Conservation (phyloP, 2,329 filamentous ascomycete genomes). For the Aspergillus oerlinghausenensis region DNA sequence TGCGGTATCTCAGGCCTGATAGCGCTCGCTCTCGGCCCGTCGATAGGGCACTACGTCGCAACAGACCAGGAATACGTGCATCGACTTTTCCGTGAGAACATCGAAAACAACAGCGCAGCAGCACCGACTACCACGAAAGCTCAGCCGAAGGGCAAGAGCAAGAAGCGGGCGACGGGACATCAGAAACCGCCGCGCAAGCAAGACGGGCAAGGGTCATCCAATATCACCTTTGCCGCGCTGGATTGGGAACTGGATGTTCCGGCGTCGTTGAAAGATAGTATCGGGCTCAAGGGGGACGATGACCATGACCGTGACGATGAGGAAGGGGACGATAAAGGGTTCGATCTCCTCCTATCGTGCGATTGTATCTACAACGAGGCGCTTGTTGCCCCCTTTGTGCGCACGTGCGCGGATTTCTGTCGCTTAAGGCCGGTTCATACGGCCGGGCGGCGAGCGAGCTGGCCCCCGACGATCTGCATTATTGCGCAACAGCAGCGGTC, state of each 20-base stretch:
- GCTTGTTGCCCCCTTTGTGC: slow-evolving; percentile 75
- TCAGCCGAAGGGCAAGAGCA: slow-evolving; percentile 1
- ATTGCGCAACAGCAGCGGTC: slow-evolving; percentile 86
- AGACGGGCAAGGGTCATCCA: slow-evolving; percentile 14
- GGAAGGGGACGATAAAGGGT: slow-evolving; percentile 40
- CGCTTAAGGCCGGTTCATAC: slow-evolving; percentile 45
- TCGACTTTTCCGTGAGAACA: slow-evolving; percentile 70
- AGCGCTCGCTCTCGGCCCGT: slow-evolving; percentile 61
- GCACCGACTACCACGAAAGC: neutral
- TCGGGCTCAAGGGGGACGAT: slow-evolving; percentile 17
- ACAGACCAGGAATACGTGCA: slow-evolving; percentile 87
- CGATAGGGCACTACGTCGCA: slow-evolving; percentile 63
- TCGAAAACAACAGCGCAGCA: slow-evolving; percentile 45
- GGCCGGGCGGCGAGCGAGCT: slow-evolving; percentile 3
- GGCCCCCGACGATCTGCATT: slow-evolving; percentile 62
- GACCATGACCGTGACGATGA: slow-evolving; percentile 16
- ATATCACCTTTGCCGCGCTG: slow-evolving; percentile 57
- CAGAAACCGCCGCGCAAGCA: slow-evolving; percentile 1
- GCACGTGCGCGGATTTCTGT: slow-evolving; percentile 73
- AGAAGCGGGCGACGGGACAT: slow-evolving; percentile 7
- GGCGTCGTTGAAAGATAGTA: slow-evolving; percentile 28
- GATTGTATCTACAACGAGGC: slow-evolving; percentile 96
- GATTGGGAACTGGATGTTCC: slow-evolving; percentile 72
- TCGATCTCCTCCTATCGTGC: slow-evolving; percentile 75
- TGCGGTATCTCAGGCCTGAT: slow-evolving; percentile 81